Base-by-base conservation (phyloP, 345 rosid genomes). In the Populus nigra region DNA sequence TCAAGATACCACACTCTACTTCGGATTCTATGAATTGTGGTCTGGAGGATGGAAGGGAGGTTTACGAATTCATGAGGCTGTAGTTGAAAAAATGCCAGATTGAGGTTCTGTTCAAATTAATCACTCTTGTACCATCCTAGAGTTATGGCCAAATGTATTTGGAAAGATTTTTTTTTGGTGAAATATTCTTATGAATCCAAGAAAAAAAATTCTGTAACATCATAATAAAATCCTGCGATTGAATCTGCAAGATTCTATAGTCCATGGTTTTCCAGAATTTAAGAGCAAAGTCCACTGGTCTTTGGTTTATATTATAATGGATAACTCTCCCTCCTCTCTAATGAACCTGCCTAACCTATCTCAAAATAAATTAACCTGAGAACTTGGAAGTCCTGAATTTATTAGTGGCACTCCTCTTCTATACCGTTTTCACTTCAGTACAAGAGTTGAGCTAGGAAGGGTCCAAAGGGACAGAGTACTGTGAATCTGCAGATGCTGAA, bases 21-120 rank as follows among this genome's bases (percentile, higher is more conserved):
- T 92, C 61, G 97, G 97, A 18, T 74, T 92, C 7, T 92, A 92
- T 61, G 94, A 92, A 75, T 85, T 91, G 13, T 88, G 97, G 93
- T 80, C 77, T 0, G 92, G 93, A 17, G 75, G 71, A 69, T 86
- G 93, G 92, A 91, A 91, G 86, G 84, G 86, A 0, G 97, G 93
- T 29, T 65, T 92, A 77, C 65, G n/a, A 15, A 86, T 92, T 77
- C 88, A 91, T 18, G 31, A 76, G n/a, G 92, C 89, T 35, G 29
- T 33, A 22, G 76, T 89, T 55, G 78, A 49, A 35, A 43, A 78
- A 73, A 23, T 82, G 22, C 12, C 50, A 41, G 0, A 57, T 36
- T 2, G 57, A 50, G 49, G 15, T 45, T 45, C 49, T 3, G 17
- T 45, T 45, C 49, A 45, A 45, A 45, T 38, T 9, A 18, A 50